Conservation (phyloP, 495 filamentous ascomycete species). For the Penicillium tannophilum region DNA sequence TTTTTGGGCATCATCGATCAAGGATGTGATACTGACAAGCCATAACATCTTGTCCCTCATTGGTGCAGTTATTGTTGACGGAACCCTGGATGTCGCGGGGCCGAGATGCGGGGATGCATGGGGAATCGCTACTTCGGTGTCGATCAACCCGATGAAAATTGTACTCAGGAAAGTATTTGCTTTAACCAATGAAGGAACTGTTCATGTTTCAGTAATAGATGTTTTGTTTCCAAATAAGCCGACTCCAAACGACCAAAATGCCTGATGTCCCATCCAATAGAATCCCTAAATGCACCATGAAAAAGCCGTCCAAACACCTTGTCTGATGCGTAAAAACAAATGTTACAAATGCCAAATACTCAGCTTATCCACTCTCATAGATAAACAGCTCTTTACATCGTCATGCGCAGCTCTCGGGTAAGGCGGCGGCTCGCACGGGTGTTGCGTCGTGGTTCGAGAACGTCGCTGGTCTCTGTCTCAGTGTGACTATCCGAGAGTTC, state of each 20-base stretch:
- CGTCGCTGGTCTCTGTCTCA: slow-evolving; percentile 42
- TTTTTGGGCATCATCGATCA: not conserved
- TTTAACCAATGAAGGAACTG: not conserved
- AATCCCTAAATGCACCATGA: slow-evolving; percentile 13
- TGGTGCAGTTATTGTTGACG: slow-evolving; percentile 29
- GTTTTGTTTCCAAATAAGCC: slow-evolving; percentile 2
- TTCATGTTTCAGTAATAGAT: slow-evolving; percentile 7
- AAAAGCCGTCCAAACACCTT: slow-evolving; percentile 9
- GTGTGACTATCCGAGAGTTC: slow-evolving; percentile 43
- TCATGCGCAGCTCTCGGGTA: slow-evolving; percentile 41
- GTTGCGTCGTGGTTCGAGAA: slow-evolving; percentile 33
- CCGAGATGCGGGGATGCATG: slow-evolving; percentile 23
- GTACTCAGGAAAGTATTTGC: not conserved
- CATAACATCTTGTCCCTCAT: slow-evolving; percentile 9
- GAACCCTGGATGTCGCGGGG: slow-evolving; percentile 13
- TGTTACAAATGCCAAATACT: slow-evolving; percentile 13
- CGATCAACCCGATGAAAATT: slow-evolving; percentile 19
- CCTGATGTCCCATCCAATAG: no score
- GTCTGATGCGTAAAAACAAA: slow-evolving; percentile 13
- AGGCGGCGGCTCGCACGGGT: slow-evolving; percentile 41
- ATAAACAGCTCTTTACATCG: slow-evolving; percentile 34
- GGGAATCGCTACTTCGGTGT: slow-evolving; percentile 14
- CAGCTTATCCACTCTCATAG: not conserved
- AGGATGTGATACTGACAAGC: not conserved
- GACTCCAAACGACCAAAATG: not conserved